Conservation (phyloP, 2,329 filamentous ascomycete species). For the Talaromyces atroroseus region DNA sequence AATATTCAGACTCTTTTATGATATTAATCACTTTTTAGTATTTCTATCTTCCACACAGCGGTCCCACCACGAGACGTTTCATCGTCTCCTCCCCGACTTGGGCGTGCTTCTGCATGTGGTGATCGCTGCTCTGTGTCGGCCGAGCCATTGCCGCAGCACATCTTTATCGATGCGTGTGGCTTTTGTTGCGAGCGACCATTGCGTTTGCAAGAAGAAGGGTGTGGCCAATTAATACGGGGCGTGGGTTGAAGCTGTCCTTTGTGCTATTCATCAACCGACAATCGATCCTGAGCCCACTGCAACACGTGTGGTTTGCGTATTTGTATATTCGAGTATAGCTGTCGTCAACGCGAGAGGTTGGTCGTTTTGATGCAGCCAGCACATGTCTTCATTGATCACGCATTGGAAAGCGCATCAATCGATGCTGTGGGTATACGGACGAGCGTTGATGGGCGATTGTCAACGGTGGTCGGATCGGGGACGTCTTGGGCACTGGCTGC, state of each 20-base stretch:
- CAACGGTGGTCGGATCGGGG: neutral
- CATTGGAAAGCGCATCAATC: slow-evolving; percentile 14
- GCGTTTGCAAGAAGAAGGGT: neutral
- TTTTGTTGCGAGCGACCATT: neutral
- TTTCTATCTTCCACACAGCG: too few species aligned
- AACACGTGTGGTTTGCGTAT: slow-evolving; percentile 3
- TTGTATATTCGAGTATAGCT: neutral
- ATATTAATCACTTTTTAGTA: too few species aligned
- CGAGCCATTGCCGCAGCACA: too few species aligned
- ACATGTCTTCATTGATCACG: neutral
- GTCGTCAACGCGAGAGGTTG: neutral
- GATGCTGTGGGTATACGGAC: slow-evolving; percentile 38
- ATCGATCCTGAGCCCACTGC: neutral
- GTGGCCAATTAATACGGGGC: neutral
- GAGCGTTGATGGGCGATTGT: slow-evolving; percentile 35
- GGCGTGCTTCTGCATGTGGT: neutral
- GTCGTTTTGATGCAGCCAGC: neutral
- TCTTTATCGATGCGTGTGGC: neutral
- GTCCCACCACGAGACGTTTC: neutral
- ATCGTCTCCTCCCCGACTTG: neutral
- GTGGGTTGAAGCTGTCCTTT: neutral
- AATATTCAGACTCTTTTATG: neutral
- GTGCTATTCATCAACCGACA: neutral
- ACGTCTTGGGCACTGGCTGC: slow-evolving; percentile 1
- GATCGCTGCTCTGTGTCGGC: neutral